phyloP scores from a whole-genome alignment of 345 rosid genomes.

The Sisymbrium irio region DNA sequence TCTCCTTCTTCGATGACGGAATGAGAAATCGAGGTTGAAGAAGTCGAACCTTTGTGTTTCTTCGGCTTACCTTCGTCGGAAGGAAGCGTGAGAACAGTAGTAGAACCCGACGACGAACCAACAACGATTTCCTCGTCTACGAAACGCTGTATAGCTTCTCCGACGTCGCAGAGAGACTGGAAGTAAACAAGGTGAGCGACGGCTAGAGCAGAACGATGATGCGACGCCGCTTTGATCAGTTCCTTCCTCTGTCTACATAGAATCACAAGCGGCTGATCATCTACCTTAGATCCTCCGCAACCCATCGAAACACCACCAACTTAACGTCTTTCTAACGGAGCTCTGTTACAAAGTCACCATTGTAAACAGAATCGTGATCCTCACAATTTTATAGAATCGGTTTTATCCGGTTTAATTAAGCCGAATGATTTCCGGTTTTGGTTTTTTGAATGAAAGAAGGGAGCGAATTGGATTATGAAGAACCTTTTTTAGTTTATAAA shows the following conservation, averaged over 20 bases:
- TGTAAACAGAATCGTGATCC: conserved; percentile 10
- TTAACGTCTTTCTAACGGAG: not conserved
- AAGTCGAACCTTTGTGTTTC: conserved; percentile 5
- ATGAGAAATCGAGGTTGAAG: conserved; percentile 71
- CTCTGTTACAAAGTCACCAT: not conserved
- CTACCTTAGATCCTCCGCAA: conserved; percentile 87
- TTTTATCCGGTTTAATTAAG: too few relatives aligned
- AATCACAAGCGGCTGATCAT: conserved; percentile 61
- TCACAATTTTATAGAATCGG: too few relatives aligned
- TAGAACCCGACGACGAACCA: conserved; percentile 40
- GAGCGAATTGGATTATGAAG: not conserved
- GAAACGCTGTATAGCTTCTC: conserved; percentile 71
- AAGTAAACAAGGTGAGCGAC: conserved; percentile 75
- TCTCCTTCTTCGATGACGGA: conserved; percentile 40
- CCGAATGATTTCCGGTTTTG: too few relatives aligned
- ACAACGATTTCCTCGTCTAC: conserved; percentile 71
- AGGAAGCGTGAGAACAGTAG: conserved; percentile 75
- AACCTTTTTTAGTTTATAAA: not conserved
- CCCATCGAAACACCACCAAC: conserved; percentile 49
- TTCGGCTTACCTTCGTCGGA: conserved; percentile 62
- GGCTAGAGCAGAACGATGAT: conserved; percentile 71
- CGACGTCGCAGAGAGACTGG: conserved; percentile 63
- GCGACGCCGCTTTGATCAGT: conserved; percentile 60
- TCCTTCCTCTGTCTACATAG: conserved; percentile 77
- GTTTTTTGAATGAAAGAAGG: not conserved